Evolutionary conservation across 352 stramenopile species (phyloP), one percentile per base, ranked within the genome.

Genomic region (Phytopythium oedochilum): DNA sequence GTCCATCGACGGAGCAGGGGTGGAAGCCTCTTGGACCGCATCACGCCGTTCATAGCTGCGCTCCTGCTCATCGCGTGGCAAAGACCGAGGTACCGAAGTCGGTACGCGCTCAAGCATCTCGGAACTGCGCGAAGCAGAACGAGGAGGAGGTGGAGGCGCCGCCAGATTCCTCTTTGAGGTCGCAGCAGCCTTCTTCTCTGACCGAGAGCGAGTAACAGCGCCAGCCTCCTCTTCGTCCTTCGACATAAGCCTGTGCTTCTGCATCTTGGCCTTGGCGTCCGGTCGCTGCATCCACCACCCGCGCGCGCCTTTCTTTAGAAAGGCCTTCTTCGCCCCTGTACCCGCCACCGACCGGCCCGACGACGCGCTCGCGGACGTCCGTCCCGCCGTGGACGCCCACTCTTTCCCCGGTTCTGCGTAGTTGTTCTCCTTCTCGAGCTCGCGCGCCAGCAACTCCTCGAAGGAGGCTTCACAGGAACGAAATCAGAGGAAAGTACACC

Each of bases 271-370:
- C 56, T 79, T 73, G 25, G 71, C 70, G 17, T 66, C 70, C 11
- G 79, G 75, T 0, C 66, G 73, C 59, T 75, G 59, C 79, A 90
- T 94, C 84, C 84, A 94, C 84, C 84, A 94, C 0, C 84, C 84
- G n/a, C 84, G 78, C 22, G 83, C 64, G 25, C 82, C 80, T 75
- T 72, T 89, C 45, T 78, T 84, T 6, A 94, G 59, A 51, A 90
- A 94, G 39, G 81, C 57, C 39, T 83, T 84, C 61, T 78, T 86
- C 11, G 36, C 3, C 38, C 18, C 18, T 25, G 22, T n/a, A 39
- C 5, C 42, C 22, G 29, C 12, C 55, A 15, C 11, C 39, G 22
- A 31, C 20, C 26, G 20, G 5, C 5, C 8, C 42, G 42, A 31
- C 42, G 42, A 11, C 40, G 11, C 40, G 10, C 40, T 31, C 12